These are phyloP conservation scores for Schizonepeta tenuifolia DNA, from an alignment of 257 asterid species.

Conservation along the genomic window DNA sequence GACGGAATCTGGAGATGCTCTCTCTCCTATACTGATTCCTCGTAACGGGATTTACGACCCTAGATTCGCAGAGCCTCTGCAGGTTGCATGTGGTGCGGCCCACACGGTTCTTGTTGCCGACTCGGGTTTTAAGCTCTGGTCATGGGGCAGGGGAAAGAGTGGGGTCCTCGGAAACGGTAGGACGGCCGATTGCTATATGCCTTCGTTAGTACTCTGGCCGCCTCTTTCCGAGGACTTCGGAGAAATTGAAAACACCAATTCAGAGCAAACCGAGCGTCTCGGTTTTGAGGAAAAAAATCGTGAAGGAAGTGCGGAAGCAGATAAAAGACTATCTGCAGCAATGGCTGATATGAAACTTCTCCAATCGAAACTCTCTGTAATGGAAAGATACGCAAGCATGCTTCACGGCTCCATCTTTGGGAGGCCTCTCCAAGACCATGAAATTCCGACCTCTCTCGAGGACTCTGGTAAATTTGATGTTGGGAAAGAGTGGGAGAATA, in stretches of 20 bases:
- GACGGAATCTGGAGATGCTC: conserved; percentile 82
- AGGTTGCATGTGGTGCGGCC: conserved; percentile 91
- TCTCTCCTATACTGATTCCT: conserved; percentile 58
- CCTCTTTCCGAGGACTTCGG: conserved; percentile 49
- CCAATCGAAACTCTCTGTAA: conserved; percentile 49
- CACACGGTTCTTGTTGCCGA: conserved; percentile 82
- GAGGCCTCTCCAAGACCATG: conserved; percentile 65
- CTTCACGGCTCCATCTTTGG: conserved; percentile 86
- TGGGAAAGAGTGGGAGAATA: conserved; percentile 79
- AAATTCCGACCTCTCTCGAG: conserved; percentile 57
- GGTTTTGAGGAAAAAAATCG: conserved; percentile 37
- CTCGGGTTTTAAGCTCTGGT: conserved; percentile 76
- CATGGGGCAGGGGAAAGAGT: conserved; percentile 95
- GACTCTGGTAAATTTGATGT: conserved; percentile 58
- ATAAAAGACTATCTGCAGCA: conserved; percentile 52
- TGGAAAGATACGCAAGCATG: conserved; percentile 74
- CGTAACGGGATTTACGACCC: conserved; percentile 44
- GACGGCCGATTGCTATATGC: conserved; percentile 53
- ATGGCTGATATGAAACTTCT: conserved; percentile 73
- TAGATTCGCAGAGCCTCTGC: conserved; percentile 59
- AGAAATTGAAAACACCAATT: conserved; percentile 24
- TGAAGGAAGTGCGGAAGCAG: conserved; percentile 49
- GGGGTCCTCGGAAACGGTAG: conserved; percentile 87
- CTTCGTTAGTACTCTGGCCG: conserved; percentile 72
- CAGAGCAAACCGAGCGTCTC: conserved; percentile 10